phyloP scores from a whole-genome alignment of 768 basidiomycete genomes.

The Agaricus bisporus region DNA sequence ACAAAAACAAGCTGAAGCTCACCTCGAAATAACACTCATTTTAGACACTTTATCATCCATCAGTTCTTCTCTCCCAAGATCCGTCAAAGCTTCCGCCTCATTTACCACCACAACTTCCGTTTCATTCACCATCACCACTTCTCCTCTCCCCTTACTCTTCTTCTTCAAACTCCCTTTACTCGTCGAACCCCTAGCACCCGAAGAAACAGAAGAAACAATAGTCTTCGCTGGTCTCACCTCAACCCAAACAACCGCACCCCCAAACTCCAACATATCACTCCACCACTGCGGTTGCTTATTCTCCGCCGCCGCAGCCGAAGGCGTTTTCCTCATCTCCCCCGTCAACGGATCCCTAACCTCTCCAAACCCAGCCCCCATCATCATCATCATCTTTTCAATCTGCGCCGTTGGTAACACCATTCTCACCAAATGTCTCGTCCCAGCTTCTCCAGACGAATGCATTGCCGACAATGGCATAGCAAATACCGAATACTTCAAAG shows the following conservation, averaged over 20 bases:
- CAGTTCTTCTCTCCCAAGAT: conserved; percentile 68
- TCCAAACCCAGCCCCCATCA: conserved; percentile 34
- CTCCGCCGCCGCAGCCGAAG: conserved; percentile 13
- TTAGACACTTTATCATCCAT: conserved; percentile 63
- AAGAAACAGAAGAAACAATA: background rate
- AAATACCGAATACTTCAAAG: conserved; percentile 54
- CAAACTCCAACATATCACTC: conserved; percentile 31
- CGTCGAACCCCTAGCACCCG: background rate
- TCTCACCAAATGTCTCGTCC: conserved; percentile 72
- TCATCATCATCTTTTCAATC: conserved; percentile 51
- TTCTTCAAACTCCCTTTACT: conserved; percentile 17
- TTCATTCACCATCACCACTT: conserved; percentile 34
- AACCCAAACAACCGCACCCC: conserved; percentile 45
- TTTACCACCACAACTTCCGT: conserved; percentile 53
- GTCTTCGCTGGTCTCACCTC: conserved; percentile 40
- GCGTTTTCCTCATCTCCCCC: conserved; percentile 53
- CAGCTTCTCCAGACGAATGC: conserved; percentile 57
- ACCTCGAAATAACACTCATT: conserved; percentile 69
- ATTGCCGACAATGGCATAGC: conserved; percentile 79
- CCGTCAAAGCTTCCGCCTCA: conserved; percentile 74
- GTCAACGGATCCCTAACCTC: conserved; percentile 77
- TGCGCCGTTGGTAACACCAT: conserved; percentile 79
- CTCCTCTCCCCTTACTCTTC: conserved; percentile 17
- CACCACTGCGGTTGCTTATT: conserved; percentile 67
- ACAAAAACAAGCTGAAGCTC: conserved; percentile 19